A percentile compares a stretch with the other conserved stretches of the same genome.
Conservation (phyloP, 2,329 filamentous ascomycete genomes). For the Fusarium continuum region DNA sequence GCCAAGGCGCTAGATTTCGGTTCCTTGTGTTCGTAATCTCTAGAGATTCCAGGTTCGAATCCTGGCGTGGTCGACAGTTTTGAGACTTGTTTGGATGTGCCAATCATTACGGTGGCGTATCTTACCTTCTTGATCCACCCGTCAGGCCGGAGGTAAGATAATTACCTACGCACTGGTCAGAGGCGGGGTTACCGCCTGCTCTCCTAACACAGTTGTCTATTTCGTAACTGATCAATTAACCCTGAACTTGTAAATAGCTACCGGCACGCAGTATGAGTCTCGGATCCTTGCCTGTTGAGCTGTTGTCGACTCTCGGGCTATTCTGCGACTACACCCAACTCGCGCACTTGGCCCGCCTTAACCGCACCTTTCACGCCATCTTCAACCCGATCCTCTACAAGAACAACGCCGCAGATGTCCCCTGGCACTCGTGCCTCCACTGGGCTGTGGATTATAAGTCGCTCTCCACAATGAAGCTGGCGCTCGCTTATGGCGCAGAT, state of each 20-base stretch:
- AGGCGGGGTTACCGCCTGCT: too few species aligned
- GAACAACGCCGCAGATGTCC: not conserved
- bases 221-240: too few species aligned
- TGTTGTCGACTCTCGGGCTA: not conserved
- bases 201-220: too few species aligned
- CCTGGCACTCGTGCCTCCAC: not conserved
- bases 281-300: not conserved
- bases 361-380: not conserved
- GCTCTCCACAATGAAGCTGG: not conserved
- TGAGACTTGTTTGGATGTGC: fast-evolving
- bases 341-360: not conserved
- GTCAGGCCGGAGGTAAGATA: too few species aligned
- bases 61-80: conserved; percentile 21
- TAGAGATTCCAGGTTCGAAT: conserved; percentile 29
- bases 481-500: not conserved
- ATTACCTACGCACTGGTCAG: too few species aligned
- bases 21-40: not conserved
- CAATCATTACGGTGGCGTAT: too few species aligned
- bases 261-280: not conserved
- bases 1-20: conserved; percentile 30
- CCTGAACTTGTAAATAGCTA: too few species aligned
- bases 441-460: not conserved
- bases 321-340: not conserved
- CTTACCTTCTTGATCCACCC: too few species aligned
- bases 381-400: not conserved